A percentile compares a stretch with the other conserved stretches of the same genome.
Conservation (phyloP, 2,329 filamentous ascomycete species). For the Calonectria pteridis region DNA sequence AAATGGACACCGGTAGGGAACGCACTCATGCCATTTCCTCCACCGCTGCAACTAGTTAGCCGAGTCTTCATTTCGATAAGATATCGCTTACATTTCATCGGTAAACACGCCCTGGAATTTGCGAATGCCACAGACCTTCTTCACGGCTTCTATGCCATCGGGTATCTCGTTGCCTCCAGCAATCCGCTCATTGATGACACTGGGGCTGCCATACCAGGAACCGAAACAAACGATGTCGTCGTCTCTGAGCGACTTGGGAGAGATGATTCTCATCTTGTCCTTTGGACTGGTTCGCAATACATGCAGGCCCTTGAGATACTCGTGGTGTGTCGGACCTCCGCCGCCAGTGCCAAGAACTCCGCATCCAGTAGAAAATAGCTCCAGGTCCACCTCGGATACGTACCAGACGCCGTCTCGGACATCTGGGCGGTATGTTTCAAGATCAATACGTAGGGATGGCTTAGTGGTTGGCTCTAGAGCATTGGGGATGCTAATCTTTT, state of each 20-base stretch:
- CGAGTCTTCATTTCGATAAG: neutral
- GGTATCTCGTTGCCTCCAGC: constrained; percentile 53
- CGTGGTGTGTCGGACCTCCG: constrained; percentile 53
- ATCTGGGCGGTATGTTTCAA: constrained; percentile 47
- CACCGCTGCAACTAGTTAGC: constrained; percentile 45
- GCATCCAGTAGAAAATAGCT: constrained; percentile 52
- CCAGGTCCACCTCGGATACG: constrained; percentile 52
- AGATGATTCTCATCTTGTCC: constrained; percentile 56
- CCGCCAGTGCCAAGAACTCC: constrained; percentile 54
- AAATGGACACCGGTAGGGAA: constrained; percentile 51
- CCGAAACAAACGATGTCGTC: constrained; percentile 56
- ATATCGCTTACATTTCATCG: constrained; percentile 53
- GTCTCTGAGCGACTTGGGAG: constrained; percentile 52
- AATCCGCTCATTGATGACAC: constrained; percentile 54
- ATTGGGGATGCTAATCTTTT: constrained; percentile 46
- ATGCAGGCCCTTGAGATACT: constrained; percentile 59
- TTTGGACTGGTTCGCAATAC: constrained; percentile 49
- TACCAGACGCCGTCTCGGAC: constrained; percentile 51
- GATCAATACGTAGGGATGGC: constrained; percentile 47
- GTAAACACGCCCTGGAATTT: constrained; percentile 50
- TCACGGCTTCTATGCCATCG: constrained; percentile 51
- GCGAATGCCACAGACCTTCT: constrained; percentile 48
- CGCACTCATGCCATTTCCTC: constrained; percentile 54
- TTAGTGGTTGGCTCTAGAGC: constrained; percentile 47
- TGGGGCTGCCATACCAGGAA: constrained; percentile 60